Conservation (phyloP, 2,329 filamentous ascomycete species). For the Onygena corvina region DNA sequence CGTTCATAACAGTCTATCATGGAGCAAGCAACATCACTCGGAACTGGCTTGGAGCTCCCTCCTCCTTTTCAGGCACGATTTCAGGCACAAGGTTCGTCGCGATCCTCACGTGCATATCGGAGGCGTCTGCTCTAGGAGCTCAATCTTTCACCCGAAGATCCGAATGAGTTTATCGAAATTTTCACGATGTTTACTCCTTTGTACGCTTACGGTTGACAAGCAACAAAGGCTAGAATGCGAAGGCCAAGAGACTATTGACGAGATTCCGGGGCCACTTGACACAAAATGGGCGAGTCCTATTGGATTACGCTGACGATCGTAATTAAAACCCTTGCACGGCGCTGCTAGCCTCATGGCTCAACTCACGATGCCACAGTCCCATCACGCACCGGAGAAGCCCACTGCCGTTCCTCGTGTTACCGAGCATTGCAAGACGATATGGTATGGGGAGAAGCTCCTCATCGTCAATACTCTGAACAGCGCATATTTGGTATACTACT, state of each 20-base stretch:
- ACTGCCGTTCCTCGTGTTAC: too few relatives aligned
- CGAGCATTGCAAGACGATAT: too few relatives aligned
- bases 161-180: not conserved
- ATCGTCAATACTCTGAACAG: not conserved
- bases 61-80: not conserved
- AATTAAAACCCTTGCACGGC: constrained; percentile 1
- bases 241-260: not conserved
- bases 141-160: not conserved
- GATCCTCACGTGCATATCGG: not conserved
- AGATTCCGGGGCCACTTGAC: not conserved
- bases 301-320: constrained; percentile 3
- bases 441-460: too few relatives aligned
- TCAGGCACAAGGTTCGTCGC: too few relatives aligned
- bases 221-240: not conserved
- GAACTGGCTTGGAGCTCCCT: too few relatives aligned
- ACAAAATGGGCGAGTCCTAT: not conserved
- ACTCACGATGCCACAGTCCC: not conserved
- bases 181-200: not conserved
- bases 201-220: not conserved
- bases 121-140: too few relatives aligned
- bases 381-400: not conserved
- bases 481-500: too few relatives aligned
- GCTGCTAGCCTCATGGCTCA: not conserved
- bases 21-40: too few relatives aligned
- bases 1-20: too few relatives aligned